A percentile compares a stretch with the other conserved stretches of the same genome.
phyloP scores from a whole-genome alignment of 2,329 filamentous ascomycete genomes.

The Hypocreales sp. region DNA sequence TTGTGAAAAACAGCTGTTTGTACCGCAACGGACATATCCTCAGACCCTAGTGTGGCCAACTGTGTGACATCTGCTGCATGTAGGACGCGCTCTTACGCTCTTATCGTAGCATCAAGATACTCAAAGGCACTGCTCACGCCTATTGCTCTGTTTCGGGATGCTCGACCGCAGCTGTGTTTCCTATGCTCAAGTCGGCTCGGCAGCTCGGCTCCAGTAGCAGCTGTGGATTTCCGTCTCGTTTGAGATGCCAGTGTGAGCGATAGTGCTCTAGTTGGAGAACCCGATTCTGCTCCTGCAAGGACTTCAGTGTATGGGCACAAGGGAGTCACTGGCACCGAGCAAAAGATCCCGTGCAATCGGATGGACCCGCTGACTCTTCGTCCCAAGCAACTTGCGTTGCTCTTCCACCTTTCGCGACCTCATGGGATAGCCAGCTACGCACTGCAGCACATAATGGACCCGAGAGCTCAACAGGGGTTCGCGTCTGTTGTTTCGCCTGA shows the following conservation, averaged over 20 bases:
- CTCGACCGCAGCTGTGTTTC: too few species aligned
- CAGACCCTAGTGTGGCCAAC: too few species aligned
- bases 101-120: slow-evolving; percentile 3
- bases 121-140: slow-evolving; percentile 5
- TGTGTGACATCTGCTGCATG: slow-evolving; percentile 6
- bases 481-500: slow-evolving; percentile 5
- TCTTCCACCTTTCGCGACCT: slow-evolving; percentile 6
- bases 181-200: too few species aligned
- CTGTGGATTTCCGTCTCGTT: slow-evolving; percentile 1
- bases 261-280: slow-evolving; percentile 6
- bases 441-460: slow-evolving; percentile 5
- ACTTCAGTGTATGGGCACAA: slow-evolving; percentile 1
- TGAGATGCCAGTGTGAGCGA: slow-evolving; percentile 6
- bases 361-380: too few species aligned
- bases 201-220: slow-evolving; percentile 5
- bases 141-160: slow-evolving; percentile 4
- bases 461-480: slow-evolving; percentile 5
- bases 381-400: slow-evolving; percentile 5
- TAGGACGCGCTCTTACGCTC: too few species aligned
- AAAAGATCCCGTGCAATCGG: too few species aligned
- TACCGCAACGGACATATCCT: too few species aligned
- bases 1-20: too few species aligned
- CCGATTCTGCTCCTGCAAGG: too few species aligned
- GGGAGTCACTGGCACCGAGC: too few species aligned
- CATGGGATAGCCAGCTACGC: too few species aligned